Percentiles rank a stretch among this genome's conserved stretches.
Evolutionary conservation across 768 basidiomycete species (phyloP).

Genomic region (Mycena filopes): DNA sequence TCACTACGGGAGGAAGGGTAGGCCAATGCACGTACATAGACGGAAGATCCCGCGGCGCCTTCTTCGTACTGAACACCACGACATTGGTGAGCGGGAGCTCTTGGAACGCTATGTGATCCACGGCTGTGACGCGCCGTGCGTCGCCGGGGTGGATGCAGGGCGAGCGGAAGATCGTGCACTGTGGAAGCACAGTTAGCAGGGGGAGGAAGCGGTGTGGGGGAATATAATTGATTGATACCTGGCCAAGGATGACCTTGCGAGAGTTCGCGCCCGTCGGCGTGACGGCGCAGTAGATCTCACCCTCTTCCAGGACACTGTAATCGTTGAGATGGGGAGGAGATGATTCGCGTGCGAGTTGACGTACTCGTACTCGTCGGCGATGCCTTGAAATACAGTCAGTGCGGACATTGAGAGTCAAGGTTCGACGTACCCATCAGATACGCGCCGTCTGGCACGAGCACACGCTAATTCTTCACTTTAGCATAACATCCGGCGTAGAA

Average conservation of each 20-base stretch:
- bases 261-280: slow-evolving; percentile 18
- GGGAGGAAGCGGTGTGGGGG: too few relatives aligned
- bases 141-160: slow-evolving; percentile 34
- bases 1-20: not conserved
- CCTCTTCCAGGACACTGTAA: slow-evolving; percentile 28
- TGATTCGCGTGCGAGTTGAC: not conserved
- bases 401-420: not conserved
- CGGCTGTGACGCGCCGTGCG: slow-evolving; percentile 29
- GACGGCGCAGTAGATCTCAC: slow-evolving; percentile 33
- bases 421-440: slow-evolving; percentile 23
- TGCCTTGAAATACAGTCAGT: not conserved
- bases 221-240: slow-evolving; percentile 19
- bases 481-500: not conserved
- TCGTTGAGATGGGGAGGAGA: not conserved
- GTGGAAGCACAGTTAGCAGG: not conserved
- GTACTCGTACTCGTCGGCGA: slow-evolving; percentile 33
- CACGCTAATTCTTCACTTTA: slow-evolving; percentile 6
- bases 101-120: slow-evolving; percentile 26
- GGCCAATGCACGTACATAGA: slow-evolving; percentile 17
- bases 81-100: slow-evolving; percentile 28
- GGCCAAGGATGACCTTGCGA: slow-evolving; percentile 27
- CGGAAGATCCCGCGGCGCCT: slow-evolving; percentile 27
- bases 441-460: slow-evolving; percentile 28
- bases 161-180: slow-evolving; percentile 34
- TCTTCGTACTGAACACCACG: slow-evolving; percentile 28